phyloP scores from a whole-genome alignment of 306 rosid species.

The Trichosanthes cucumerina region DNA sequence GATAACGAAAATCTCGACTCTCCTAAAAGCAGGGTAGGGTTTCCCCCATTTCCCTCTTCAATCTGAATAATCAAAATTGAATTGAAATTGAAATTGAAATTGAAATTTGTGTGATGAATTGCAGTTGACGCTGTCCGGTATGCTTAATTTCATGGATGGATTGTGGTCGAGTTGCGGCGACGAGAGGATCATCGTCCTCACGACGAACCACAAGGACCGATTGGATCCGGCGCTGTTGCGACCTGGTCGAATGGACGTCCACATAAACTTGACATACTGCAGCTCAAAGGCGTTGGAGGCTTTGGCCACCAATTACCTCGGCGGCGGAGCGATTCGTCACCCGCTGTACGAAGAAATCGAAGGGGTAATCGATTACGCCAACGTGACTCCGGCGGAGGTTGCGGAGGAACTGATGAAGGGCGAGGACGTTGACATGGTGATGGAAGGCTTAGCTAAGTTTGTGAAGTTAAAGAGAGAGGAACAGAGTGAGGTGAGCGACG shows the following conservation, averaged over 20 bases:
- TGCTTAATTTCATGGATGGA: conserved; percentile 22
- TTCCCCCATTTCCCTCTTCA: background rate
- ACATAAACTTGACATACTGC: conserved; percentile 42
- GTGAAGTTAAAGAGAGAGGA: conserved; percentile 16
- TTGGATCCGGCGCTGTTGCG: conserved; percentile 46
- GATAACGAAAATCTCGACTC: background rate
- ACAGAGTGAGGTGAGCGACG: background rate
- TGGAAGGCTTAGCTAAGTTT: conserved; percentile 18
- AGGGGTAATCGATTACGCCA: conserved; percentile 15
- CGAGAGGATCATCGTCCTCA: conserved; percentile 43
- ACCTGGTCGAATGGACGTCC: conserved; percentile 57
- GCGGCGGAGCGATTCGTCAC: conserved; percentile 11
- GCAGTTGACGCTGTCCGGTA: background rate
- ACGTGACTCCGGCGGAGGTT: conserved; percentile 45
- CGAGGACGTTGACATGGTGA: conserved; percentile 25
- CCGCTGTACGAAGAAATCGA: conserved; percentile 19
- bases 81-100: no score
- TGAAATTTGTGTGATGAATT: background rate
- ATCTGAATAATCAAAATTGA: no score
- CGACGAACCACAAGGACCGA: conserved; percentile 45
- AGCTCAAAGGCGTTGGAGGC: conserved; percentile 23
- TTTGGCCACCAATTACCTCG: conserved; percentile 40
- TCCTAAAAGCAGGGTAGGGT: background rate
- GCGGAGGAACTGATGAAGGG: conserved; percentile 42
- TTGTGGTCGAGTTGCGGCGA: conserved; percentile 59